A percentile compares a stretch with the other conserved stretches of the same genome.
phyloP scores from a whole-genome alignment of 176 grass and related monocot species.

The Carex kokanica region DNA sequence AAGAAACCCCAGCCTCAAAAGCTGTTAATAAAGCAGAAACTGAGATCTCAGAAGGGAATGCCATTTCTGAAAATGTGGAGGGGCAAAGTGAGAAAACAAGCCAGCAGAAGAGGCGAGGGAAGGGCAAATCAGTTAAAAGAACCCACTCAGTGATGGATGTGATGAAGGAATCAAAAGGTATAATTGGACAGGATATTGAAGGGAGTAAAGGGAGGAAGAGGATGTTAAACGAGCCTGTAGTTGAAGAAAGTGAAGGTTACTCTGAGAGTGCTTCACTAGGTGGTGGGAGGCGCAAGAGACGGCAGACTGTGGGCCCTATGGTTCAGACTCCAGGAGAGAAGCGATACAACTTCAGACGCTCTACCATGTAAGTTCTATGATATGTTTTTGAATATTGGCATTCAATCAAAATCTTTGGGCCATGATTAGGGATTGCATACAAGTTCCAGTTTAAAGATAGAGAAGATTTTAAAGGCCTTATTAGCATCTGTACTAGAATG shows the following conservation, averaged over 20 bases:
- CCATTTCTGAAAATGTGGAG: conserved; percentile 19
- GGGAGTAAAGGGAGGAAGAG: conserved; percentile 24
- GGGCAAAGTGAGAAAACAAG: background rate
- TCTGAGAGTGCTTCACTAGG: conserved; percentile 24
- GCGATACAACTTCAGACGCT: conserved; percentile 25
- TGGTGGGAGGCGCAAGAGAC: conserved; percentile 21
- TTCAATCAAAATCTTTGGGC: background rate
- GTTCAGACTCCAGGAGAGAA: conserved; percentile 26
- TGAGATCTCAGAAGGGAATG: conserved; percentile 15
- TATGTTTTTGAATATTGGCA: background rate
- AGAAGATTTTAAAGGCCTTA: background rate
- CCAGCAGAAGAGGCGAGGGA: conserved; percentile 18
- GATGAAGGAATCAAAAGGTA: conserved; percentile 25
- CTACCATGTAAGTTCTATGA: conserved; percentile 21
- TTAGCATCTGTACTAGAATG: background rate
- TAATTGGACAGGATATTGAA: background rate
- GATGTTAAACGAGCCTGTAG: conserved; percentile 5
- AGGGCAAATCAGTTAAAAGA: conserved; percentile 9
- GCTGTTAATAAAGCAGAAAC: background rate
- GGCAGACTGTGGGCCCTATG: background rate
- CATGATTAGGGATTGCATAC: background rate
- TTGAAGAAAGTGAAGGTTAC: conserved; percentile 20
- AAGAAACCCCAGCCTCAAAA: background rate
- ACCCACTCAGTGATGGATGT: conserved; percentile 18
- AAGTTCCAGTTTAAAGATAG: background rate